Evolutionary conservation across 495 filamentous ascomycete genomes (phyloP), one percentile per base, ranked within the genome.

Genomic region (Aspergillus taichungensis): DNA sequence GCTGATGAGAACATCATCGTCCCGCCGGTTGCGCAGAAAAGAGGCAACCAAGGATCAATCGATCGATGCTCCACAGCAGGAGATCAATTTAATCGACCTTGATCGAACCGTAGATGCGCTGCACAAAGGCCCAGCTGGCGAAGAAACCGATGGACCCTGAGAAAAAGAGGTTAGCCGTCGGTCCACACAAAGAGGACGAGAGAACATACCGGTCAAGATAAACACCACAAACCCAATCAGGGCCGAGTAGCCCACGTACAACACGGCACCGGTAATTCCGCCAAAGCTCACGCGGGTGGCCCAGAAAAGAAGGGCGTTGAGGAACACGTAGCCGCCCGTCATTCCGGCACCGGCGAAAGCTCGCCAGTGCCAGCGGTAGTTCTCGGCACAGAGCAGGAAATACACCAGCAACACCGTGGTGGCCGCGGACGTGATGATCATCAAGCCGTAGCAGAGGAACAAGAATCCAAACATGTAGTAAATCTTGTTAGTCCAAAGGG

Each of bases 391-490:
- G 12, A 98, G 81, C 44, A 97, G 54, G 69, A 95, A 95, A 66
- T 98, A 98, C 0, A 96, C 82, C 67, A 95, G 78, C 5, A 98
- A 71, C 13, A 97, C 78, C 3, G 92, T 95, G 30, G 92, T 90
- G 3, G 88, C 85, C 1, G 92, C 91, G 43, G 84, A 87, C 5
- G 92, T 96, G 59, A 95, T 85, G 57, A 97, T 88, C 88, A 97
- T 96, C 51, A 98, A 78, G 11, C 85, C 91, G 65, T 94, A 98
- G 76, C 88, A 95, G 42, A 98, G 69, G 73, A 98, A 98, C 33
- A 98, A 74, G 75, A 98, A 98, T 28, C 92, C 92, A 54, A 98
- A 98, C 92, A 98, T 98, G 73, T 98, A 98, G 73, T 98, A 98
- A 45, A 98, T 87, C 71, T 91, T 91, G 72, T 80, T 86, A 64